A percentile compares a stretch with the other conserved stretches of the same genome.
Evolutionary conservation across 306 rosid species (phyloP).

Genomic region (Cucumis melo): DNA sequence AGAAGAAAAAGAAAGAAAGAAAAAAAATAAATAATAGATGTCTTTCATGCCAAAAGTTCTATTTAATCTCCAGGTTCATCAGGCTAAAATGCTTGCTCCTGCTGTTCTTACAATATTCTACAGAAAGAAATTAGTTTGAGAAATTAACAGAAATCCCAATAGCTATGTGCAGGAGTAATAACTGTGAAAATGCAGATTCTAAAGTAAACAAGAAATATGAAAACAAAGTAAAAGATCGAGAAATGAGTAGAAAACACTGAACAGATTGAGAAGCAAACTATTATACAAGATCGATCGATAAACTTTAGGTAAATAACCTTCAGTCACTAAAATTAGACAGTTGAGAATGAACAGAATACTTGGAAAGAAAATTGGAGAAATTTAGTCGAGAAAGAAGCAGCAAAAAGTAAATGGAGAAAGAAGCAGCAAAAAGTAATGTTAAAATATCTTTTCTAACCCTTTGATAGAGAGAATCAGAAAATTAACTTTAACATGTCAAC

Average conservation of each 20-base stretch:
- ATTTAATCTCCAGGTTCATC: neutral
- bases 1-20: neutral
- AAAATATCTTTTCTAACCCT: no score
- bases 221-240: neutral
- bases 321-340: neutral
- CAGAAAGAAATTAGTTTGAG: neutral
- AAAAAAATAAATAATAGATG: neutral
- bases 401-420: constrained; percentile 1
- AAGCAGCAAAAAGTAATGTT: neutral
- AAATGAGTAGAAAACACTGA: neutral
- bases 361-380: neutral
- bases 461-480: neutral
- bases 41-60: neutral
- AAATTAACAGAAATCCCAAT: neutral
- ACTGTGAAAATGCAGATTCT: neutral
- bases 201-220: neutral
- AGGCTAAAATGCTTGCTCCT: neutral
- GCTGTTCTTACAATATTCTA: neutral
- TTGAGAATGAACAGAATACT: neutral
- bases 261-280: neutral
- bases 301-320: neutral
- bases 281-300: neutral
- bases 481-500: neutral
- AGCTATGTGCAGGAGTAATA: neutral
- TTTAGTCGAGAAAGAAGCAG: neutral